Evolutionary conservation across 306 rosid genomes (phyloP).

Genomic region (Nissolia schottii): DNA sequence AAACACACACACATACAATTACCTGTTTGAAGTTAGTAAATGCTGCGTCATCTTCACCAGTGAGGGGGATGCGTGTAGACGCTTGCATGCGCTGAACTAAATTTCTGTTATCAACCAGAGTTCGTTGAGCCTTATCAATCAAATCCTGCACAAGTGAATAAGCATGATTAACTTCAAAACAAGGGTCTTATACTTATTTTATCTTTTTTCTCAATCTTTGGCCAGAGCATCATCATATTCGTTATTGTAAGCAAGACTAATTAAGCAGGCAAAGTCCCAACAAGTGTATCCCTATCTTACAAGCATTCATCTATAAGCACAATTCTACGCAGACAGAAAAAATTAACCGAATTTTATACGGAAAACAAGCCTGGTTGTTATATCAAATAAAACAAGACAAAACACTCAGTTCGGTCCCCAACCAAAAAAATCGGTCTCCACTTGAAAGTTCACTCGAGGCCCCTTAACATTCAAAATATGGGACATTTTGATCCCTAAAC

Average conservation of each 20-base stretch:
- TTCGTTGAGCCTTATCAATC: constrained; percentile 76
- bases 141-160: constrained; percentile 57
- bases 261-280: background rate
- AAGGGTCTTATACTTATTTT: background rate
- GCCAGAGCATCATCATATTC: background rate
- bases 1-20: background rate
- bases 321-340: background rate
- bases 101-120: constrained; percentile 70
- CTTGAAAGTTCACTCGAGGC: too few relatives aligned
- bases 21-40: constrained; percentile 81
- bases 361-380: too few relatives aligned
- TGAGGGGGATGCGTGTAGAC: constrained; percentile 44
- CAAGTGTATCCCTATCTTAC: background rate
- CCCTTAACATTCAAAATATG: too few relatives aligned
- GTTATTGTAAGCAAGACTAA: background rate
- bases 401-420: too few relatives aligned
- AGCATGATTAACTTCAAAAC: constrained; percentile 12
- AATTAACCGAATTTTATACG: background rate
- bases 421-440: too few relatives aligned
- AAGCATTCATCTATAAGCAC: background rate
- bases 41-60: constrained; percentile 58
- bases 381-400: too few relatives aligned
- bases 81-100: constrained; percentile 66
- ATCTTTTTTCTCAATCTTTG: background rate
- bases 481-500: too few relatives aligned